Percentiles rank a stretch among this genome's conserved stretches.
Evolutionary conservation across 2,329 filamentous ascomycete species (phyloP).

Genomic region (Colletotrichum coccodes): DNA sequence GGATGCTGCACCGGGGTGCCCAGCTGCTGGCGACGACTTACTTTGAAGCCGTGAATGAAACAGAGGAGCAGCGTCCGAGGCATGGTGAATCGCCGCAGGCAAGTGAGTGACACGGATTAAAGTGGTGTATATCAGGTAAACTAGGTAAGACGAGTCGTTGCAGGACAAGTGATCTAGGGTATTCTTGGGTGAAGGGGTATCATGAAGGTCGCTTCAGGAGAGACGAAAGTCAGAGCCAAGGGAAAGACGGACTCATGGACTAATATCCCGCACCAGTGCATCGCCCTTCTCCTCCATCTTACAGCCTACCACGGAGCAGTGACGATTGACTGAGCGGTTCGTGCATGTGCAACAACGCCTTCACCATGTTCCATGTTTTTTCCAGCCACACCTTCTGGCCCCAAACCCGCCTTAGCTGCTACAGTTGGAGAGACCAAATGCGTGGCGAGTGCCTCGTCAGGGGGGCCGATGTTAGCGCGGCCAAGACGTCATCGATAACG

Average conservation of each 20-base stretch:
- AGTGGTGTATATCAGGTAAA: background rate
- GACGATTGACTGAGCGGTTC: conserved; percentile 27
- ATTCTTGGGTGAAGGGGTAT: background rate
- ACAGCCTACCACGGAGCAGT: conserved; percentile 5
- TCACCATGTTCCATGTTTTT: conserved; percentile 27
- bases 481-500: conserved; percentile 34
- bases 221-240: background rate
- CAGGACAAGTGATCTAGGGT: background rate
- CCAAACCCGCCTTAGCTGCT: too few species aligned
- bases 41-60: conserved; percentile 82
- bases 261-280: conserved; percentile 1
- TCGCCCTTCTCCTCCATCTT: background rate
- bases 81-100: conserved; percentile 41
- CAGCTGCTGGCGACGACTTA: conserved; percentile 34
- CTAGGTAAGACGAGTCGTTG: background rate
- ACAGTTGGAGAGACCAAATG: background rate
- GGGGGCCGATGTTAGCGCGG: conserved; percentile 21
- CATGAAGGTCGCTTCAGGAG: background rate
- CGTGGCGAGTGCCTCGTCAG: conserved; percentile 30
- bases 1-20: background rate
- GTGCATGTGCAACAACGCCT: conserved; percentile 9
- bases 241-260: background rate
- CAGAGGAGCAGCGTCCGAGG: conserved; percentile 72
- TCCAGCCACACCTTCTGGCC: conserved; percentile 30
- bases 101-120: conserved; percentile 8